Evolutionary conservation across 495 filamentous ascomycete species (phyloP).

Genomic region (Saxophila tyrrhenica): DNA sequence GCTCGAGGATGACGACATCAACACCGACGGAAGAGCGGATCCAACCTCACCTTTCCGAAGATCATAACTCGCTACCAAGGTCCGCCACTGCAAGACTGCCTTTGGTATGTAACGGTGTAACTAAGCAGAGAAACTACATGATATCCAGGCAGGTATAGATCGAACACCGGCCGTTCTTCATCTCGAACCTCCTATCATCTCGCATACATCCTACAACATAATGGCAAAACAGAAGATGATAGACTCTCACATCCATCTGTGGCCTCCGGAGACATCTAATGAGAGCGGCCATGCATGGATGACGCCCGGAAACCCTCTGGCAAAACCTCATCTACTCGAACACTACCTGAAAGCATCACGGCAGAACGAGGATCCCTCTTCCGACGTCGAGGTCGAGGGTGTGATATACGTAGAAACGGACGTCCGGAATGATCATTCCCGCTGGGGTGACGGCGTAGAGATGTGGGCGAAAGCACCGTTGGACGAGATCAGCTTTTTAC

Average conservation of each 20-base stretch:
- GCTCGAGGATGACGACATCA: no score
- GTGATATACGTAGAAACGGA: constrained; percentile 79
- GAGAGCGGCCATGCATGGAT: constrained; percentile 55
- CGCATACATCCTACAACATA: no score
- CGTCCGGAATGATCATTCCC: constrained; percentile 31
- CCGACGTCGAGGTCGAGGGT: constrained; percentile 36
- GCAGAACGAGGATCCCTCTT: neutral
- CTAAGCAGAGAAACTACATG: no score
- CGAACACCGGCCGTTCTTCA: no score
- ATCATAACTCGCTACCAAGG: no score
- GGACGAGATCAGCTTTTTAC: constrained; percentile 56
- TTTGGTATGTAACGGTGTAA: no score
- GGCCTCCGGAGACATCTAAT: constrained; percentile 46
- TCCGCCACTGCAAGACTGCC: no score
- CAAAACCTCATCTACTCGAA: constrained; percentile 42
- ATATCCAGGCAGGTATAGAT: no score
- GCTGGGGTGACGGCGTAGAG: constrained; percentile 29
- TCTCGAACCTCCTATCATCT: no score
- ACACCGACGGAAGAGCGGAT: no score
- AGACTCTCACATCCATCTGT: constrained; percentile 85
- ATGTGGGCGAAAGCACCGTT: constrained; percentile 45
- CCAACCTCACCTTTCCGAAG: no score
- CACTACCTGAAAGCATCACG: constrained; percentile 13
- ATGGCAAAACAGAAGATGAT: constrained; percentile 40
- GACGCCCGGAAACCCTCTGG: constrained; percentile 41